Evolutionary conservation across 257 asterid genomes (phyloP).

Genomic region (Petunia secreta): DNA sequence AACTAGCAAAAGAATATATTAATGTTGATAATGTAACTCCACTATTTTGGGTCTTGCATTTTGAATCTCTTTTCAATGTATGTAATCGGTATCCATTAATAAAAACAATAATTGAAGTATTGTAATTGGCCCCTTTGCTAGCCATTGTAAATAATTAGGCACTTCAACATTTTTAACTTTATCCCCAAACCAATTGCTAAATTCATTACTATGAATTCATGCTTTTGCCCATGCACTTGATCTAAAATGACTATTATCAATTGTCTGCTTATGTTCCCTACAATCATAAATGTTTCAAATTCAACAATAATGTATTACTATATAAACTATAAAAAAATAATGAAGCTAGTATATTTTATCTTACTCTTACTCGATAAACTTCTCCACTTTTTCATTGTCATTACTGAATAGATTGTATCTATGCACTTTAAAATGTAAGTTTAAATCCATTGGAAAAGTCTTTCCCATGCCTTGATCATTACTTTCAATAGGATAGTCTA

Average conservation of each 20-base stretch:
- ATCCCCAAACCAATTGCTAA: not conserved
- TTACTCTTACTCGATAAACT: not conserved
- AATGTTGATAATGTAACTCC: not conserved
- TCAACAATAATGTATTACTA: not conserved
- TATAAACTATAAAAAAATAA: too few species aligned
- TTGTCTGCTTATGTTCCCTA: not conserved
- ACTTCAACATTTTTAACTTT: not conserved
- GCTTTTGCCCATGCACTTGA: not conserved
- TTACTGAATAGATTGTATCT: not conserved
- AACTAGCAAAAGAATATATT: not conserved
- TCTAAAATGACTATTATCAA: not conserved
- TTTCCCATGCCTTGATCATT: too few species aligned
- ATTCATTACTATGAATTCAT: not conserved
- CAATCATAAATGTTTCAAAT: not conserved
- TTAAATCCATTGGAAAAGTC: not conserved
- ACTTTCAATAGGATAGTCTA: not conserved
- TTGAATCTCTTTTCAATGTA: not conserved
- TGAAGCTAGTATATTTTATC: too few species aligned
- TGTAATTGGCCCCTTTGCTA: not conserved
- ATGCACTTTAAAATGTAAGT: not conserved
- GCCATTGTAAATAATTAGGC: not conserved
- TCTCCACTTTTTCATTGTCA: not conserved
- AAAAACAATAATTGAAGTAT: not conserved
- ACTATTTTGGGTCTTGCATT: not conserved
- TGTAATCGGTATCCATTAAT: not conserved